Evolutionary conservation across 2,329 filamentous ascomycete genomes (phyloP), one percentile per base, ranked within the genome.

Genomic region (Sporothrix curviconia): DNA sequence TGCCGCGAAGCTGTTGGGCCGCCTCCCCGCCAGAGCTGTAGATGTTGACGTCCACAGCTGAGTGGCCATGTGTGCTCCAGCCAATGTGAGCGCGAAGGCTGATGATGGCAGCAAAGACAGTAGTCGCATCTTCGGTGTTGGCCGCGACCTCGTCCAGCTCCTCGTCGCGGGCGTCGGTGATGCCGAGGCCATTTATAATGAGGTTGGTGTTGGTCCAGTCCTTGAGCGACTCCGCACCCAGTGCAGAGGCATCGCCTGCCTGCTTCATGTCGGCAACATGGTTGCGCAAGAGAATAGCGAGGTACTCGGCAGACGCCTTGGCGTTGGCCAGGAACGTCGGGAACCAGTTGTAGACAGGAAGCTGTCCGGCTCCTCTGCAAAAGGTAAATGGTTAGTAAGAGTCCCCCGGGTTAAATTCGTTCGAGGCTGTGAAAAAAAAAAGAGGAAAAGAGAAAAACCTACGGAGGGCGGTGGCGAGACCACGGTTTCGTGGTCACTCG

Each of bases 401-500:
- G n/a, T n/a, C n/a, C n/a, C n/a, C n/a, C n/a, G n/a, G n/a, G n/a
- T n/a, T n/a, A n/a, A n/a, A n/a, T n/a, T n/a, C n/a, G n/a, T n/a
- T n/a, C n/a, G n/a, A n/a, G n/a, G n/a, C n/a, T n/a, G n/a, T n/a
- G n/a, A n/a, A n/a, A n/a, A n/a, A 22, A 19, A n/a, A 32, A 5
- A 42, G 24, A 24, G 3, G 8, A 25, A 19, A 40, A 22, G 40
- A 15, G 11, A 37, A 4, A 17, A 32, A 71, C 81, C 67, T 77
- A 86, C 83, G 94, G 64, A 90, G 81, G 25, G 92, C 92, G 17
- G 86, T 83, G 2, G 90, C 80, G 3, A 99, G 78, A 43, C 94
- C 94, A 28, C 94, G 1, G 94, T 99, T 71, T 99, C 94, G 70
- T 99, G 94, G 72, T 99, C 94, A 59, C 90, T 95, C 3, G 94